A percentile compares a stretch with the other conserved stretches of the same genome.
phyloP scores from a whole-genome alignment of 2,329 filamentous ascomycete species.

The Aspergillus chevalieri region DNA sequence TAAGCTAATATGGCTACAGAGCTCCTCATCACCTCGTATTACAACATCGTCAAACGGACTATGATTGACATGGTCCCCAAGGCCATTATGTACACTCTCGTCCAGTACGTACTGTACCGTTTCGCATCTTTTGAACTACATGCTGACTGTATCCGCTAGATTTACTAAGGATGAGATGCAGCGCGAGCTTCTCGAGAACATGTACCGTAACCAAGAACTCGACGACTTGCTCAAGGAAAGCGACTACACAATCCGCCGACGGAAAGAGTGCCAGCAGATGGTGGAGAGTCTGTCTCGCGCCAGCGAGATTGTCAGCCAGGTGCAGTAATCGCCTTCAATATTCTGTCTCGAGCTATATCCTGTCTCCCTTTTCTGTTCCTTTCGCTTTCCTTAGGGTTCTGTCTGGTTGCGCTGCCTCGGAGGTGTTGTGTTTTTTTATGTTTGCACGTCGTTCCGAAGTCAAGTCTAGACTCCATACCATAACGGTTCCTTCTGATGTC shows the following conservation, averaged over 20 bases:
- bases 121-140: not conserved
- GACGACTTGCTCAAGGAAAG: conserved; percentile 96
- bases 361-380: not conserved
- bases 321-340: conserved; percentile 42
- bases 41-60: conserved; percentile 93
- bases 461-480: not conserved
- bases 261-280: conserved; percentile 99
- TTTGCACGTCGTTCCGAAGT: not conserved
- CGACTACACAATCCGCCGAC: conserved; percentile 87
- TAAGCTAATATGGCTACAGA: conserved; percentile 48
- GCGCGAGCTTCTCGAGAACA: conserved; percentile 88
- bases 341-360: not conserved
- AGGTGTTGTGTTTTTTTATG: not conserved
- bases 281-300: conserved; percentile 86
- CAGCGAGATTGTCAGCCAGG: conserved; percentile 88
- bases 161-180: conserved; percentile 99
- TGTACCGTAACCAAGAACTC: conserved; percentile 86
- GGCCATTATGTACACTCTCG: conserved; percentile 95
- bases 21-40: conserved; percentile 92
- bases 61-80: conserved; percentile 99
- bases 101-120: conserved; percentile 62
- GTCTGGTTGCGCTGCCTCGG: not conserved
- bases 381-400: not conserved
- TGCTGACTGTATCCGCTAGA: conserved; percentile 41
- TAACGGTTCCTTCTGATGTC: not conserved